Evolutionary conservation across 2,329 filamentous ascomycete species (phyloP).

Genomic region (Fusarium liriodendri): DNA sequence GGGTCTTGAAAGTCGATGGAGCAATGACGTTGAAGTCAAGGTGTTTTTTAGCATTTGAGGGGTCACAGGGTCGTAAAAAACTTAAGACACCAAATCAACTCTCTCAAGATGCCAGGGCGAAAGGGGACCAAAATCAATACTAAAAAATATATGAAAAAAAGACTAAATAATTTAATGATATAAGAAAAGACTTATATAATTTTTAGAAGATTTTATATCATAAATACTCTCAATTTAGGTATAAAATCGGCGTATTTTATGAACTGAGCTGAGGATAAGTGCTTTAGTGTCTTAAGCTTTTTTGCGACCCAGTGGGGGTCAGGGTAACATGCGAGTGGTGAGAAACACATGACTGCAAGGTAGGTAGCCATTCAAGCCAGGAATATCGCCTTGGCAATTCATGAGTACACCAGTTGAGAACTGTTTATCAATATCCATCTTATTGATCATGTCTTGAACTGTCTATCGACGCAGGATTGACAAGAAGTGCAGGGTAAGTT

Average conservation of each 20-base stretch:
- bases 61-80: no score
- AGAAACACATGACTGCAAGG: background rate
- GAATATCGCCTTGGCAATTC: background rate
- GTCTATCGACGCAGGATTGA: background rate
- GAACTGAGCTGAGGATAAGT: no score
- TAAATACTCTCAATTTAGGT: no score
- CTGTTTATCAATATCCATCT: background rate
- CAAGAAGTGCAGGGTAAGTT: background rate
- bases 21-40: conserved; percentile 81
- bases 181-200: no score
- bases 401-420: background rate
- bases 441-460: background rate
- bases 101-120: no score
- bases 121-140: no score
- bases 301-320: background rate
- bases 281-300: no score
- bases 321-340: background rate
- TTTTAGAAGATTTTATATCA: no score
- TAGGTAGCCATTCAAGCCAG: background rate
- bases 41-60: conserved; percentile 62
- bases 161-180: no score
- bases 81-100: no score
- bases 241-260: no score
- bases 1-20: conserved; percentile 77
- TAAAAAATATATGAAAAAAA: no score